phyloP scores from a whole-genome alignment of 2,329 filamentous ascomycete species.

The Aspergillus fijiensis region DNA sequence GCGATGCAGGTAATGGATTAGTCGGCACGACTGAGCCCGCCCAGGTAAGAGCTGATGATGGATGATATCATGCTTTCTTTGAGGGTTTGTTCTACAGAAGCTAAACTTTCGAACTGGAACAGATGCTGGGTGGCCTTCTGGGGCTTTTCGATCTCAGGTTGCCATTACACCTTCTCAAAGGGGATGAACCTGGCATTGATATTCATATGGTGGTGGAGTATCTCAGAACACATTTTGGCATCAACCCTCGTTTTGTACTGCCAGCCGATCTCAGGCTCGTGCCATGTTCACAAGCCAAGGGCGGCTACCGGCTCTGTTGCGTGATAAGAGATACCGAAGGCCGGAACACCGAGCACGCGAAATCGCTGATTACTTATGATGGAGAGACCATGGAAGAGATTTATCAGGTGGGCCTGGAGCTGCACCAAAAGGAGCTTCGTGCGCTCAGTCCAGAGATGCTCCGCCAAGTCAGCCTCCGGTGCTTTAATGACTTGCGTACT shows the following conservation, averaged over 20 bases:
- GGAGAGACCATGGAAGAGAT: constrained; percentile 25
- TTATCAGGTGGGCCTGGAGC: constrained; percentile 29
- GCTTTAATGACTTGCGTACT: constrained; percentile 36
- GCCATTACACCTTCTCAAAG: constrained; percentile 22
- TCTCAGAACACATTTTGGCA: neutral
- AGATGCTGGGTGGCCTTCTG: constrained; percentile 11
- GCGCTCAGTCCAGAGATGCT: constrained; percentile 24
- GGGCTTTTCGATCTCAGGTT: constrained; percentile 10
- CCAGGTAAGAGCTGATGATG: constrained; percentile 8
- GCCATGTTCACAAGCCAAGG: neutral
- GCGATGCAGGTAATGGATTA: neutral
- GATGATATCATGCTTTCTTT: too few relatives aligned
- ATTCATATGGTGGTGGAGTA: constrained; percentile 16
- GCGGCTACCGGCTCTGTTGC: constrained; percentile 17
- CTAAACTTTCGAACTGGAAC: neutral
- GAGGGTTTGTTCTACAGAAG: neutral
- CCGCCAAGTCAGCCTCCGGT: constrained; percentile 26
- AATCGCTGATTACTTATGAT: neutral
- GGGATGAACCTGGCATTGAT: constrained; percentile 16
- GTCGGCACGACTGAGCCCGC: constrained; percentile 1
- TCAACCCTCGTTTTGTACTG: constrained; percentile 10
- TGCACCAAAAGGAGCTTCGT: constrained; percentile 32
- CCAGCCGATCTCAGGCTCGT: constrained; percentile 14
- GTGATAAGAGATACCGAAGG: neutral
- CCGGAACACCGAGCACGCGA: too few relatives aligned